Evolutionary conservation across 2,329 filamentous ascomycete genomes (phyloP).

Genomic region (Botrytis pseudocinerea): DNA sequence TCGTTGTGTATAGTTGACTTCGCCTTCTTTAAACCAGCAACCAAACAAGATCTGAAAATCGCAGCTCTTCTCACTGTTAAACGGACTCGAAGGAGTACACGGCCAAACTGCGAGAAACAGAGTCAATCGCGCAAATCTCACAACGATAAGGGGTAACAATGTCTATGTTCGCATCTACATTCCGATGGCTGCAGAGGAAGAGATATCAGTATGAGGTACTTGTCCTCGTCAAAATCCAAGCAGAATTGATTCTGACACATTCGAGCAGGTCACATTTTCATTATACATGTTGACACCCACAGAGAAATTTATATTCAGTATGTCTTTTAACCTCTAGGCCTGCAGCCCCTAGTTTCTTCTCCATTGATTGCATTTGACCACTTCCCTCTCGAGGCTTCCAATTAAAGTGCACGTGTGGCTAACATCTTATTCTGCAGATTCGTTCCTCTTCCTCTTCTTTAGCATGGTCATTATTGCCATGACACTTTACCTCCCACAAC

Average conservation of each 20-base stretch:
- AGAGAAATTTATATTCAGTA: constrained; percentile 98
- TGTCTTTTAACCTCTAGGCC: constrained; percentile 40
- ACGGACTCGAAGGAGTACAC: not conserved
- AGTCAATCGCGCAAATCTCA: not conserved
- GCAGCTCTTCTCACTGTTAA: not conserved
- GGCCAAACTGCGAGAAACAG: not conserved
- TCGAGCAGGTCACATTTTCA: constrained; percentile 93
- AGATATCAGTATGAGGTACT: constrained; percentile 86
- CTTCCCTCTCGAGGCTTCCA: not conserved
- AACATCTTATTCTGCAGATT: constrained; percentile 59
- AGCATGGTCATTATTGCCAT: constrained; percentile 83
- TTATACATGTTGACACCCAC: constrained; percentile 96
- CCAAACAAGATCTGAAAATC: too few species aligned
- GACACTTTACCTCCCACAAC: constrained; percentile 90
- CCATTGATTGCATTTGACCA: not conserved
- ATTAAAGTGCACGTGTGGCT: not conserved
- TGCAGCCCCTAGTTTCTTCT: not conserved
- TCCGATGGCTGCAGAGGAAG: constrained; percentile 90
- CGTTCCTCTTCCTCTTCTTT: constrained; percentile 85
- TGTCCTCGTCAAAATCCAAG: not conserved
- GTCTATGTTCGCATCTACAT: constrained; percentile 47
- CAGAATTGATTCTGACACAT: constrained; percentile 53
- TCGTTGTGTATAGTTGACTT: not conserved
- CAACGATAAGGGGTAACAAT: constrained; percentile 27
- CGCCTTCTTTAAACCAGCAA: not conserved